Conservation (phyloP, 148 eudicot genomes). For the Vaccinium myrtillus region DNA sequence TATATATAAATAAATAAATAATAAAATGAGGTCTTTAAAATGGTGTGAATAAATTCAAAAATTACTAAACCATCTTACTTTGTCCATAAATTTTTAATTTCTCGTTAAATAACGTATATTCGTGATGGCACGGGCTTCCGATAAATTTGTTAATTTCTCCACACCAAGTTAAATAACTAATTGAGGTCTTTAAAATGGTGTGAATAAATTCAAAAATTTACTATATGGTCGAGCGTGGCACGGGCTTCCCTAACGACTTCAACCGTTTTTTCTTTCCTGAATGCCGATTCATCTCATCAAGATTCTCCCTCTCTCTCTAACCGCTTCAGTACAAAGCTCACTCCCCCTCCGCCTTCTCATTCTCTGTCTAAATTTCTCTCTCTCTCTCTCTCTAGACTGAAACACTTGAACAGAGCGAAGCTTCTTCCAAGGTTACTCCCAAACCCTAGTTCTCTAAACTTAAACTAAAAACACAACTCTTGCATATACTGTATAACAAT, state of each 20-base stretch:
- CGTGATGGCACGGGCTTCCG: no score
- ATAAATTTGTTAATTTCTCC: no score
- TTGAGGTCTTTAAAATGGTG: no score
- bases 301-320: neutral
- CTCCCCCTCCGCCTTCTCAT: neutral
- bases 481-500: neutral
- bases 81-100: no score
- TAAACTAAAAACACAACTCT: neutral
- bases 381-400: neutral
- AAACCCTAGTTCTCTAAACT: neutral
- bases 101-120: no score
- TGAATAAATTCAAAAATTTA: no score
- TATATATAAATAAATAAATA: no score
- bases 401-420: neutral
- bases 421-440: neutral
- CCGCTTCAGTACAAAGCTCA: conserved; percentile 7
- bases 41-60: no score
- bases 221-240: neutral
- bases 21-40: no score
- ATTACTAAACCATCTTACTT: no score
- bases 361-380: neutral
- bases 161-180: no score
- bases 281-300: conserved; percentile 2
- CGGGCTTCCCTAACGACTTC: neutral
- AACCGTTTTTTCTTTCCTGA: conserved; percentile 4